Evolutionary conservation across 2,329 filamentous ascomycete genomes (phyloP).

Genomic region (Lecanicillium sp.): DNA sequence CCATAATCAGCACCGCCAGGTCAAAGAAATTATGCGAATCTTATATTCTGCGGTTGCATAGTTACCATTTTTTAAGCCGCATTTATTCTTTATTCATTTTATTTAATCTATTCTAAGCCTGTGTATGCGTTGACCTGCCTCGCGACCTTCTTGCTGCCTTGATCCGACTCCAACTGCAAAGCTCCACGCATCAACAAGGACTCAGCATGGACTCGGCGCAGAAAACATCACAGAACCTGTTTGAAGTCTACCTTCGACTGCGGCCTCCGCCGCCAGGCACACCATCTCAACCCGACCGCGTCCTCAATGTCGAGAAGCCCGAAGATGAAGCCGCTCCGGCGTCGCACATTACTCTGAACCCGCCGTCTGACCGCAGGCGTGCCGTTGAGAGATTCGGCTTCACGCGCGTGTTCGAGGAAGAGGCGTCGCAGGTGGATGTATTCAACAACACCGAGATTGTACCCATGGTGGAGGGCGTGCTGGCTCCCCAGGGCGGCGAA

Average conservation of each 20-base stretch:
- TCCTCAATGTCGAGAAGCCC: slow-evolving; percentile 66
- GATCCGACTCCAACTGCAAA: background rate
- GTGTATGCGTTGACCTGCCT: too few relatives aligned
- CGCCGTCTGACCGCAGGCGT: slow-evolving; percentile 75
- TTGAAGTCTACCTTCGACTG: slow-evolving; percentile 85
- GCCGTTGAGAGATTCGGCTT: slow-evolving; percentile 93
- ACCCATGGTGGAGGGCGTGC: slow-evolving; percentile 69
- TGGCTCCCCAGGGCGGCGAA: slow-evolving; percentile 63
- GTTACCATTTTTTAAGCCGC: too few relatives aligned
- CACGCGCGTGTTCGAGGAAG: slow-evolving; percentile 85
- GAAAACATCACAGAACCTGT: slow-evolving; percentile 49
- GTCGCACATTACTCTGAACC: slow-evolving; percentile 69
- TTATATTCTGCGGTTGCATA: too few relatives aligned
- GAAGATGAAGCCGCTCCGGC: slow-evolving; percentile 33
- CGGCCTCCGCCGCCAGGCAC: slow-evolving; percentile 52
- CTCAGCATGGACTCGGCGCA: slow-evolving; percentile 29
- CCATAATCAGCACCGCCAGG: too few relatives aligned
- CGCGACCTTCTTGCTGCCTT: background rate
- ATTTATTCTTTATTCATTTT: too few relatives aligned
- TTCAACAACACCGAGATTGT: slow-evolving; percentile 74
- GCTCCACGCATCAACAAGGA: background rate
- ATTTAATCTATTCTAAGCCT: too few relatives aligned
- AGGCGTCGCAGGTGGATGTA: slow-evolving; percentile 74
- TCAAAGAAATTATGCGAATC: too few relatives aligned
- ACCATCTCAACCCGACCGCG: slow-evolving; percentile 47